Percentiles rank a stretch among this genome's conserved stretches.
phyloP scores from a whole-genome alignment of 2,329 filamentous ascomycete genomes.

The Botrytis pseudocinerea region DNA sequence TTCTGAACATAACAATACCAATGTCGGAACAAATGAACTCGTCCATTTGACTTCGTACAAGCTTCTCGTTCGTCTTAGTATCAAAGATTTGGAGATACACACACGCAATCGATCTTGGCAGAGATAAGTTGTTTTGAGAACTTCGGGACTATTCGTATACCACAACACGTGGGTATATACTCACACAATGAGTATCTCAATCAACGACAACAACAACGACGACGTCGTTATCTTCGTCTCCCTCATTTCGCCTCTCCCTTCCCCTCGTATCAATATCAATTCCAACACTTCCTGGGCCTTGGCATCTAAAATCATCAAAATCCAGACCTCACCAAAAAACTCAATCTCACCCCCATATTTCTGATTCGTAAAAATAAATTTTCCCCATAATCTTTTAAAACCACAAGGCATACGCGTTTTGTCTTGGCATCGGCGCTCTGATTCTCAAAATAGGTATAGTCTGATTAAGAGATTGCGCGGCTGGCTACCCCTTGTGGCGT shows the following conservation, averaged over 20 bases:
- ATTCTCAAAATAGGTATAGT: not conserved
- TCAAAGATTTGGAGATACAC: not conserved
- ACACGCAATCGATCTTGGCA: not conserved
- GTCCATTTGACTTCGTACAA: not conserved
- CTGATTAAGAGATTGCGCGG: constrained; percentile 1
- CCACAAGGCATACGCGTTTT: constrained; percentile 8
- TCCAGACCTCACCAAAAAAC: not conserved
- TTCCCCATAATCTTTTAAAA: not conserved
- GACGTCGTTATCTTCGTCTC: not conserved
- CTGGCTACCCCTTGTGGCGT: constrained; percentile 14
- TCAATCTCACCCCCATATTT: not conserved
- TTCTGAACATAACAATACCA: not conserved
- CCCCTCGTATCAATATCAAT: not conserved
- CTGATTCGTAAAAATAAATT: not conserved
- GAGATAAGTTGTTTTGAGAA: not conserved
- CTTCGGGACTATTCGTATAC: not conserved
- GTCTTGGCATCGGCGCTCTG: not conserved
- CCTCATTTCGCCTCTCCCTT: not conserved
- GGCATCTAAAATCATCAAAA: not conserved
- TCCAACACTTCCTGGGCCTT: not conserved
- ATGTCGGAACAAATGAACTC: not conserved
- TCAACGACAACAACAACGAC: not conserved
- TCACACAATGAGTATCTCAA: not conserved
- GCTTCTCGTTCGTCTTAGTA: not conserved
- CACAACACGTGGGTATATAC: not conserved